These are phyloP conservation scores for Aureobasidium sp. DNA, from an alignment of 2,329 filamentous ascomycete species.

Conservation along the genomic window DNA sequence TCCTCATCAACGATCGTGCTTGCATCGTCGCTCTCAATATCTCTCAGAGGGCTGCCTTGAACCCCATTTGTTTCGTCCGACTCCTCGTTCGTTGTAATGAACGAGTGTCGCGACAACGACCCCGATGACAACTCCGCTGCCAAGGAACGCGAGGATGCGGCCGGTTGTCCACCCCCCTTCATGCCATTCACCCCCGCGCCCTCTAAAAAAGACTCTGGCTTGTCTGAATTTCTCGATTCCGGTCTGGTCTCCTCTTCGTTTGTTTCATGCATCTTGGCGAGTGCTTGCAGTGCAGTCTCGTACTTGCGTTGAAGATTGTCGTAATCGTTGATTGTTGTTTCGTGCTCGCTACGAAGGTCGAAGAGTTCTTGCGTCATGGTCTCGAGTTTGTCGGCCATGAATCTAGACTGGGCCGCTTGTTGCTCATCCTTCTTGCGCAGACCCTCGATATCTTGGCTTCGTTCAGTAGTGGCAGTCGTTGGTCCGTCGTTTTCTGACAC, in stretches of 20 bases:
- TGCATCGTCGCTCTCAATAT: conserved; percentile 37
- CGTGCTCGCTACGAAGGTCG: conserved; percentile 83
- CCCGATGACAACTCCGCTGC: conserved; percentile 89
- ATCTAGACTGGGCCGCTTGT: conserved; percentile 57
- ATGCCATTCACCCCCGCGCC: conserved; percentile 61
- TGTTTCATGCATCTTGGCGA: conserved; percentile 77
- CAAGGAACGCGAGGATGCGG: conserved; percentile 77
- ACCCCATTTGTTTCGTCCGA: conserved; percentile 52
- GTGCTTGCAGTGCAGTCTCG: conserved; percentile 70
- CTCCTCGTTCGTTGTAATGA: conserved; percentile 22
- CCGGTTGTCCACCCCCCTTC: conserved; percentile 56
- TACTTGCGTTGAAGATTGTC: conserved; percentile 81
- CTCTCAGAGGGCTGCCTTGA: conserved; percentile 35
- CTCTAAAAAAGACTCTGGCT: conserved; percentile 78
- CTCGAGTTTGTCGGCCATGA: conserved; percentile 88
- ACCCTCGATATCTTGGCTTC: background rate
- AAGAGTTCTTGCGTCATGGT: conserved; percentile 84
- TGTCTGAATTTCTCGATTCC: conserved; percentile 37
- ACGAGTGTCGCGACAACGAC: conserved; percentile 50
- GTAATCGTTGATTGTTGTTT: conserved; percentile 70
- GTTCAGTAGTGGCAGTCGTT: background rate
- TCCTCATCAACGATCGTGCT: conserved; percentile 15
- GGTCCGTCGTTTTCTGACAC: background rate
- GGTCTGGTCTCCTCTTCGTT: conserved; percentile 51
- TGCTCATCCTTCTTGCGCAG: background rate